Base-by-base conservation (phyloP, 1,139 yeast species). In the Yamadazyma buinensis region DNA sequence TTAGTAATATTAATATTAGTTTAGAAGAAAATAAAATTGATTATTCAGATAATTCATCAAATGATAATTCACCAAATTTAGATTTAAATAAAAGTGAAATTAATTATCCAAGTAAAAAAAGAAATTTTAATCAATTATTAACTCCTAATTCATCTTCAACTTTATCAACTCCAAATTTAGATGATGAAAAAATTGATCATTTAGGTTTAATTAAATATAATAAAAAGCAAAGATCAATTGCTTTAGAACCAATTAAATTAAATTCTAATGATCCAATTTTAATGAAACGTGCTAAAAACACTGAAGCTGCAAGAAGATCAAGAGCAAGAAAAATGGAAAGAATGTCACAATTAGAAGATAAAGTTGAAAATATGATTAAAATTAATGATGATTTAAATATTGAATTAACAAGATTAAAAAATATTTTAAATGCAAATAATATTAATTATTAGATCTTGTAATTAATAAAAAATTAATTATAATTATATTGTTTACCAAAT, bases 251-350 rank as follows among this genome's bases (percentile, higher is more conserved):
- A 11, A 72, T 84, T 37, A 68, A 69, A 38, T 62, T 80, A 36
- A 74, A 69, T 25, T 66, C 72, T 24, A 39, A 57, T 35, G 95
- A 88, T 60, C 78, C 82, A 15, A 75, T 74, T 39, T 76, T 87
- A 34, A 55, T 85, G 52, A 86, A 90, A 59, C 80, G 98, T 53
- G 97, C 97, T 27, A 80, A 90, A 59, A 90, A 90, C 71, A 90
- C 97, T 17, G 96, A 88, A 59, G 97, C 97, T 41, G 97, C 97
- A 12, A 80, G 97, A 61, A 76, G 97, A 56, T 87, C 97, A 29
- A 75, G 97, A 50, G 95, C 95, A 27, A 80, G 95, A 62, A 87
- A 88, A 65, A 80, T 84, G 78, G 87, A 84, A 59, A 76, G 95
- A 60, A 84, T 90, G 86, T 55, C 61, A 39, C 95, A 86, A 55